phyloP scores from a whole-genome alignment of 768 basidiomycete genomes.

The Xanthoconium stramineum region DNA sequence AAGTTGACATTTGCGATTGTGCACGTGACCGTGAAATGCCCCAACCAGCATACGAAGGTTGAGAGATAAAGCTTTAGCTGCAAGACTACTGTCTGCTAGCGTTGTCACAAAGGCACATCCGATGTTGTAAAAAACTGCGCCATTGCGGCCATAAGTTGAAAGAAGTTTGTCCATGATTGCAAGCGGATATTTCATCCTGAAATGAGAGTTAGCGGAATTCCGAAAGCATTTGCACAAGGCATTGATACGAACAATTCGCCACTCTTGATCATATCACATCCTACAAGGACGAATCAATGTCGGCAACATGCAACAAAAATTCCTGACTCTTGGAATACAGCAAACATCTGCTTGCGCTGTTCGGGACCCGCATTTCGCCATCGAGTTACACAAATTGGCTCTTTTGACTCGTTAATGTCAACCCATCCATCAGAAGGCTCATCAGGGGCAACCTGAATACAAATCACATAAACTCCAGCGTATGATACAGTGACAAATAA shows the following conservation, averaged over 20 bases:
- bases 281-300: not conserved
- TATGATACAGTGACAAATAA: too few relatives aligned
- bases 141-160: not conserved
- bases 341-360: not conserved
- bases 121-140: not conserved
- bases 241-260: conserved; percentile 4
- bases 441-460: too few relatives aligned
- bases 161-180: not conserved
- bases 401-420: too few relatives aligned
- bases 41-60: not conserved
- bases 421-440: too few relatives aligned
- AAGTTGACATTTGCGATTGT: not conserved
- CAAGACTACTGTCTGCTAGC: not conserved
- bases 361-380: not conserved
- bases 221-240: not conserved
- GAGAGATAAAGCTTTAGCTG: not conserved
- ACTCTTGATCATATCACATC: conserved; percentile 17
- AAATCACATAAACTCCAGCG: too few relatives aligned
- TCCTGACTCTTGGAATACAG: not conserved
- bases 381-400: not conserved
- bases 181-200: not conserved
- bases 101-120: not conserved
- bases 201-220: too few relatives aligned
- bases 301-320: conserved; percentile 5
- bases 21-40: not conserved